phyloP scores from a whole-genome alignment of 345 rosid species.

The Eutrema heterophyllum region DNA sequence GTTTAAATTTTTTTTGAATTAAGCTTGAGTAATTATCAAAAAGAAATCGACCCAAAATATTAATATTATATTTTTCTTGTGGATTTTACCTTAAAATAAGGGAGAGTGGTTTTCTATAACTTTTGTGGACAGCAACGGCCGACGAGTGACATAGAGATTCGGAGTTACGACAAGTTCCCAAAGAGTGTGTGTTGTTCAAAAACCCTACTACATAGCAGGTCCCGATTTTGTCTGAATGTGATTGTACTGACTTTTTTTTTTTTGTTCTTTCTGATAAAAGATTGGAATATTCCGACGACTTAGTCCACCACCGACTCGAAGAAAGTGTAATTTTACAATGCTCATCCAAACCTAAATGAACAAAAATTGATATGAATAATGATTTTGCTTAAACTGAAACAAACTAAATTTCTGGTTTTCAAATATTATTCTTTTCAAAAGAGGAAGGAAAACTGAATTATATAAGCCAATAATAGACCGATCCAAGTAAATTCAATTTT shows the following conservation, averaged over 20 bases:
- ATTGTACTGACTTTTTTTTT: not conserved
- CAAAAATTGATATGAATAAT: too few relatives aligned
- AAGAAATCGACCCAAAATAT: not conserved
- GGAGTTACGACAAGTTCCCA: slow-evolving; percentile 10
- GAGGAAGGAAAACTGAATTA: too few relatives aligned
- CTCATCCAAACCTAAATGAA: too few relatives aligned
- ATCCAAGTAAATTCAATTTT: not conserved
- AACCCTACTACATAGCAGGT: not conserved
- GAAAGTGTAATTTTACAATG: not conserved
- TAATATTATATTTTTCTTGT: too few relatives aligned
- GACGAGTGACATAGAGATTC: slow-evolving; percentile 21
- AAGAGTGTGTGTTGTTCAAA: slow-evolving; percentile 7
- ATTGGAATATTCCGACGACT: slow-evolving; percentile 20
- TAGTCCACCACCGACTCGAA: not conserved
- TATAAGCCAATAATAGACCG: not conserved
- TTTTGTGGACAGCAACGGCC: slow-evolving; percentile 7
- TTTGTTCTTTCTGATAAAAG: not conserved
- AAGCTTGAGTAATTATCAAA: not conserved
- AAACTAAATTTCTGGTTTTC: too few relatives aligned
- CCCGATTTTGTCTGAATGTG: slow-evolving; percentile 14
- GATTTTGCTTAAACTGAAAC: too few relatives aligned
- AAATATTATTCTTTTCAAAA: too few relatives aligned
- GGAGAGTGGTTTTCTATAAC: not conserved
- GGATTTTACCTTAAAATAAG: not conserved
- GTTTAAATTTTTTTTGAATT: too few relatives aligned